Evolutionary conservation across 1,139 yeast genomes (phyloP).

Genomic region (Suhomyces chickasaworum): DNA sequence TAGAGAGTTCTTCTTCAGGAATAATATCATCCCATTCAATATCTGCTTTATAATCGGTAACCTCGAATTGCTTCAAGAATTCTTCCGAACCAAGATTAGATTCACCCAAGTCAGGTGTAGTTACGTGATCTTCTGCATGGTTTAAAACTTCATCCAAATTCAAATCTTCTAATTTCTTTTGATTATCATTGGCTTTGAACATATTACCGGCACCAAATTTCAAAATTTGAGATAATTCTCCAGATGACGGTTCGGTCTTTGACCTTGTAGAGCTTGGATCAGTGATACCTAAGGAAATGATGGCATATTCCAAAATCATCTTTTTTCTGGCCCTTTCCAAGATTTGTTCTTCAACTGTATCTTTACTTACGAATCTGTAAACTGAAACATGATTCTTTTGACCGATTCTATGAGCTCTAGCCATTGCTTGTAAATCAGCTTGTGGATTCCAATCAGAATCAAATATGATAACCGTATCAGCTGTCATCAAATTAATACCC

Average conservation of each 20-base stretch:
- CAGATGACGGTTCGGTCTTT: slow-evolving; percentile 70
- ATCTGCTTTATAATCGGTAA: slow-evolving; percentile 97
- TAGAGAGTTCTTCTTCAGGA: slow-evolving; percentile 89
- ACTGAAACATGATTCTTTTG: slow-evolving; percentile 98
- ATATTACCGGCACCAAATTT: slow-evolving; percentile 98
- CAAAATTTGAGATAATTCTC: slow-evolving; percentile 87
- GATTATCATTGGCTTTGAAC: slow-evolving; percentile 92
- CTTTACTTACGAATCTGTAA: slow-evolving; percentile 93
- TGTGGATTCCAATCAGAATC: slow-evolving; percentile 99
- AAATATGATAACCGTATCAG: slow-evolving; percentile 95
- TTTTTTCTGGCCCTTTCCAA: slow-evolving; percentile 94
- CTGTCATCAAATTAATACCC: slow-evolving; percentile 97
- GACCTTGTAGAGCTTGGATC: slow-evolving; percentile 57
- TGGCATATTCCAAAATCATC: slow-evolving; percentile 98
- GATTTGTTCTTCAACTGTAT: slow-evolving; percentile 96
- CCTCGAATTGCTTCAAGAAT: slow-evolving; percentile 94
- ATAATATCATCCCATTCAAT: slow-evolving; percentile 99
- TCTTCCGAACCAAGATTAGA: slow-evolving; percentile 98
- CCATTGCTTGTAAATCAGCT: slow-evolving; percentile 99
- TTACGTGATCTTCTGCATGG: slow-evolving; percentile 96
- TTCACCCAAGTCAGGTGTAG: slow-evolving; percentile 95
- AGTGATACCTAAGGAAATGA: slow-evolving; percentile 92
- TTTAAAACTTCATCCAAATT: slow-evolving; percentile 93
- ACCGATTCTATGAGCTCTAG: slow-evolving; percentile 98
- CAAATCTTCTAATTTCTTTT: slow-evolving; percentile 91